These are phyloP conservation scores for Lasiodiplodia gonubiensis DNA, from an alignment of 2,329 filamentous ascomycete species.

Conservation along the genomic window DNA sequence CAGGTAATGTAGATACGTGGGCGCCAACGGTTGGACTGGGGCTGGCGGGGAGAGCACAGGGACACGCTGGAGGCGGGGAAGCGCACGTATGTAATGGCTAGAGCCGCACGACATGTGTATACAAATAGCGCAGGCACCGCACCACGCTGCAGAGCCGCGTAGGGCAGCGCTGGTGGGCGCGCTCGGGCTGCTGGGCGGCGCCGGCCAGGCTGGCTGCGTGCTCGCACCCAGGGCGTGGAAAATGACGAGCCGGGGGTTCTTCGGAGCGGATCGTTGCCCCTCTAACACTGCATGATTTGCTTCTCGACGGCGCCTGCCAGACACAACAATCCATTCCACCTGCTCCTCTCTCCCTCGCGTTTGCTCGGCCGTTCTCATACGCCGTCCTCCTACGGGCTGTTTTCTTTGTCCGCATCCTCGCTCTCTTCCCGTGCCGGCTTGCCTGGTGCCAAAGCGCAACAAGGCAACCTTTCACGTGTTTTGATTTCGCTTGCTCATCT, in stretches of 20 bases:
- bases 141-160: conserved; percentile 8
- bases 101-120: conserved; percentile 17
- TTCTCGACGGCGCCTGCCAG: conserved; percentile 26
- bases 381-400: conserved; percentile 22
- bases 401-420: conserved; percentile 25
- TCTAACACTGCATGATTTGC: conserved; percentile 26
- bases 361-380: conserved; percentile 9
- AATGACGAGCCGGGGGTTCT: conserved; percentile 10
- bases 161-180: neutral
- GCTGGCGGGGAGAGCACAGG: conserved; percentile 20
- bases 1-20: conserved; percentile 19
- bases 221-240: neutral
- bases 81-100: neutral
- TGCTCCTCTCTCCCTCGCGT: conserved; percentile 23
- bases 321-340: conserved; percentile 27
- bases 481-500: conserved; percentile 32
- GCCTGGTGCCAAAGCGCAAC: conserved; percentile 9
- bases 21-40: conserved; percentile 12
- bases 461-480: conserved; percentile 45
- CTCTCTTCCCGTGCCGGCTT: conserved; percentile 19
- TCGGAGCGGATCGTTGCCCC: conserved; percentile 20
- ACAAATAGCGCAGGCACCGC: conserved; percentile 9
- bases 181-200: conserved; percentile 20
- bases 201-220: neutral
- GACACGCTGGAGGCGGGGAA: conserved; percentile 4